These are phyloP conservation scores for Cladosporium sp. DNA, from an alignment of 2,329 filamentous ascomycete genomes.

Conservation along the genomic window DNA sequence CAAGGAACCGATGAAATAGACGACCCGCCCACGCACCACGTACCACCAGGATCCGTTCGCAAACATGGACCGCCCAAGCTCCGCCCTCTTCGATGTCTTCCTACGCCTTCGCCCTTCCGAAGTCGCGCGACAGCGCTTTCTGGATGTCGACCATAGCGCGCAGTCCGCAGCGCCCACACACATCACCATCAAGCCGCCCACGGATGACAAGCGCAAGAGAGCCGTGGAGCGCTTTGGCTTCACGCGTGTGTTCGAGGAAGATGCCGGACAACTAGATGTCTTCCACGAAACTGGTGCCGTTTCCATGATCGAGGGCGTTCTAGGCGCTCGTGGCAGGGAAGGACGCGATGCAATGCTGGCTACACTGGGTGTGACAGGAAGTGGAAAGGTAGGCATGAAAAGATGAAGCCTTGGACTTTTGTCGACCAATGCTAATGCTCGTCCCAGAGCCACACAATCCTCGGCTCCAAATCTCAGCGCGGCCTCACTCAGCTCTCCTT, in stretches of 20 bases:
- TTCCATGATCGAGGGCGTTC: conserved; percentile 72
- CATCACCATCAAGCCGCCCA: conserved; percentile 58
- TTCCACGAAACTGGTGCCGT: conserved; percentile 76
- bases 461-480: conserved; percentile 80
- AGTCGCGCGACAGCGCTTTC: conserved; percentile 60
- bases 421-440: conserved; percentile 8
- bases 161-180: conserved; percentile 38
- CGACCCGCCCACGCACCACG: neutral
- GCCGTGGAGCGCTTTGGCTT: conserved; percentile 93
- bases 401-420: neutral
- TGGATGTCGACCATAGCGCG: conserved; percentile 55
- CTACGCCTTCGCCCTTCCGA: conserved; percentile 63
- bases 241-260: conserved; percentile 86
- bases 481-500: conserved; percentile 89
- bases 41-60: neutral
- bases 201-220: conserved; percentile 75
- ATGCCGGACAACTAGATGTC: conserved; percentile 77
- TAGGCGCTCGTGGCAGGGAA: conserved; percentile 68
- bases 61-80: conserved; percentile 10
- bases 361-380: conserved; percentile 89
- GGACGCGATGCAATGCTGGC: conserved; percentile 86
- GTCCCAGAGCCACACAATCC: conserved; percentile 82
- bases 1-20: neutral
- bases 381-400: conserved; percentile 69
- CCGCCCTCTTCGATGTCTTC: conserved; percentile 80